Base-by-base conservation (phyloP, 345 rosid species). In the Pseudoturritis turrita region DNA sequence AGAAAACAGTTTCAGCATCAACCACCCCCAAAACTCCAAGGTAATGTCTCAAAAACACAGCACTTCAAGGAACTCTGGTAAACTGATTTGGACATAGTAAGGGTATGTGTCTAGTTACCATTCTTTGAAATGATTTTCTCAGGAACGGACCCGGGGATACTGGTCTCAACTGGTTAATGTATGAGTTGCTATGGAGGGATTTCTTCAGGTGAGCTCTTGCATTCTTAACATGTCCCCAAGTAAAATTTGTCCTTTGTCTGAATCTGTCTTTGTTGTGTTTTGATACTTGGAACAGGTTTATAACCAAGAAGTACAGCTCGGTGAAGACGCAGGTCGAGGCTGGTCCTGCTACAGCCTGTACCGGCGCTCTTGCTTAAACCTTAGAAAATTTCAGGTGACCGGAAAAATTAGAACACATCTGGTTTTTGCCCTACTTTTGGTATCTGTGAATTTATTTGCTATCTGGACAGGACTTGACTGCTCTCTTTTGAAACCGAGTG, bases 151-250 rank as follows among this genome's bases (percentile, higher is more conserved):
- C 86, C 1, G 78, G 82, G 10, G 86, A 81, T 59, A 74, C 86
- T 4, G 92, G 89, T 76, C 77, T 80, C 68, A 86, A 84, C 84
- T 89, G 96, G 96, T 80, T 89, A 82, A 82, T 84, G 88, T 88
- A 80, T 68, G 96, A 92, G 80, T 81, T 89, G 84, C 44, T 89
- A 75, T 92, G 98, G 98, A 88, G 98, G 88, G 98, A 92, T 88
- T 92, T 92, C 86, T 92, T 89, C 84, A 88, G 98, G 98, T 92
- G 79, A 58, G 25, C 63, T 65, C 39, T 26, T 71, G 10, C 47
- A 17, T 68, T 62, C 60, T 62, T 26, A 4, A 17, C 40, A 45
- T 51, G 19, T 4, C 33, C 45, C 31, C 28, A 21, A 8, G 39
- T 50, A 35, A 26, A 65, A 23, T 54, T 40, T 39, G 10, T 17